Conservation (phyloP, 352 stramenopile species). For the Plasmopara viticola region DNA sequence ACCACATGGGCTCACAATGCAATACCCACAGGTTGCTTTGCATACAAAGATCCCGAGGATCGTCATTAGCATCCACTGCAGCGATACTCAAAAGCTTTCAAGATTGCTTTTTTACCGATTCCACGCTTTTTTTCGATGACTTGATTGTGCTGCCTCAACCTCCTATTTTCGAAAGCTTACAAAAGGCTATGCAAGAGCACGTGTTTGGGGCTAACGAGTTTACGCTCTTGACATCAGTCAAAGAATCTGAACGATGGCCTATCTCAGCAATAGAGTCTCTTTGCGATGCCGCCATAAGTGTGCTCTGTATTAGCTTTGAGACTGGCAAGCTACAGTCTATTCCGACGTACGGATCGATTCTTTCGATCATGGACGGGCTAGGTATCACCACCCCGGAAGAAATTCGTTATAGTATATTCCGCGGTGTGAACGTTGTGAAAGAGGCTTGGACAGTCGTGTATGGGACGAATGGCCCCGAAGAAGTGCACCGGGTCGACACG, state of each 20-base stretch:
- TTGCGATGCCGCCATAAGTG: conserved; percentile 6
- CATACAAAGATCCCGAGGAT: conserved; percentile 12
- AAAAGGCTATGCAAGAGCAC: conserved; percentile 15
- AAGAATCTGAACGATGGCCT: conserved; percentile 15
- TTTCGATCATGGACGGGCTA: conserved; percentile 16
- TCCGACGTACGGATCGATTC: conserved; percentile 6
- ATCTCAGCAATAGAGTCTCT: conserved; percentile 9
- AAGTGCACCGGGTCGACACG: conserved; percentile 29
- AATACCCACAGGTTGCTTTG: conserved; percentile 26
- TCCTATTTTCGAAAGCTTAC: conserved; percentile 20
- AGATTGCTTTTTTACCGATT: conserved; percentile 11
- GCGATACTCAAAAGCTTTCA: conserved; percentile 11
- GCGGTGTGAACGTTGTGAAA: conserved; percentile 9
- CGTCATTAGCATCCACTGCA: conserved; percentile 4
- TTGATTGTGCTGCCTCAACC: conserved; percentile 13
- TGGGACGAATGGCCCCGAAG: conserved; percentile 2
- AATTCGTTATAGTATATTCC: conserved; percentile 13
- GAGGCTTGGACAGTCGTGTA: conserved; percentile 9
- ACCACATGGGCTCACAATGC: conserved; percentile 19
- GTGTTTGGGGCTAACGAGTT: conserved; percentile 15
- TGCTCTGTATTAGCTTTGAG: conserved; percentile 5
- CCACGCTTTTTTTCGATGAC: conserved; percentile 11
- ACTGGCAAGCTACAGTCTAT: conserved; percentile 4
- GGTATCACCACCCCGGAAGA: conserved; percentile 23
- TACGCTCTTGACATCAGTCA: conserved; percentile 21